Percentiles rank a stretch among this genome's conserved stretches.
Evolutionary conservation across 352 stramenopile genomes (phyloP).

Genomic region (Globisporangium yorkense): DNA sequence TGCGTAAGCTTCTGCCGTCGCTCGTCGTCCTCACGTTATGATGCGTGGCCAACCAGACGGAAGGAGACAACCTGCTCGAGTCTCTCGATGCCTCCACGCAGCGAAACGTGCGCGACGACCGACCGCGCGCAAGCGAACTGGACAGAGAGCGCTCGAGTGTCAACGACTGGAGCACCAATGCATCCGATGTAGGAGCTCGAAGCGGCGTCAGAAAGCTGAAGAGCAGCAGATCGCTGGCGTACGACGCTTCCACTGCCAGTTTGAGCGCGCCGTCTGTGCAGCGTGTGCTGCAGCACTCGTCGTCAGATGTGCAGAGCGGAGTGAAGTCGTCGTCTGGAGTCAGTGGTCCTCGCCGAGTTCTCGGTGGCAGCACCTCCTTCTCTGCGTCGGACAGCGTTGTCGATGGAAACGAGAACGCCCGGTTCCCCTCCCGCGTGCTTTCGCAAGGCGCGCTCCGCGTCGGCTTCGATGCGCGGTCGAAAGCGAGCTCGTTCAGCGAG

Average conservation of each 20-base stretch:
- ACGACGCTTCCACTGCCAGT: background rate
- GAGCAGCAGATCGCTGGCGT: slow-evolving; percentile 10
- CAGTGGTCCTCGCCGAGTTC: slow-evolving; percentile 22
- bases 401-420: slow-evolving; percentile 5
- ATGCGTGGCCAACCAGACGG: slow-evolving; percentile 17
- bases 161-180: background rate
- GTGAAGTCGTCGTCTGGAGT: background rate
- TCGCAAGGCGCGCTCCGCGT: slow-evolving; percentile 36
- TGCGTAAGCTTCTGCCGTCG: background rate
- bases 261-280: slow-evolving; percentile 10
- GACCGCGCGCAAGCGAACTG: slow-evolving; percentile 17
- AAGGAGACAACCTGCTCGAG: slow-evolving; percentile 47
- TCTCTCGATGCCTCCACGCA: slow-evolving; percentile 66
- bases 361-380: slow-evolving; percentile 4
- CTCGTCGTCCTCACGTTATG: background rate
- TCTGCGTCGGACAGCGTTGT: slow-evolving; percentile 3
- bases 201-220: slow-evolving; percentile 7
- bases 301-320: slow-evolving; percentile 1
- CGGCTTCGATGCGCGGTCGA: slow-evolving; percentile 24
- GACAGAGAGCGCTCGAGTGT: background rate
- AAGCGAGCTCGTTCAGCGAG: slow-evolving; percentile 15
- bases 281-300: slow-evolving; percentile 15
- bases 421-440: slow-evolving; percentile 24
- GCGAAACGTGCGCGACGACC: slow-evolving; percentile 45
- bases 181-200: slow-evolving; percentile 1